Conservation (phyloP, 129 eudicot species). For the Mikania micrantha region DNA sequence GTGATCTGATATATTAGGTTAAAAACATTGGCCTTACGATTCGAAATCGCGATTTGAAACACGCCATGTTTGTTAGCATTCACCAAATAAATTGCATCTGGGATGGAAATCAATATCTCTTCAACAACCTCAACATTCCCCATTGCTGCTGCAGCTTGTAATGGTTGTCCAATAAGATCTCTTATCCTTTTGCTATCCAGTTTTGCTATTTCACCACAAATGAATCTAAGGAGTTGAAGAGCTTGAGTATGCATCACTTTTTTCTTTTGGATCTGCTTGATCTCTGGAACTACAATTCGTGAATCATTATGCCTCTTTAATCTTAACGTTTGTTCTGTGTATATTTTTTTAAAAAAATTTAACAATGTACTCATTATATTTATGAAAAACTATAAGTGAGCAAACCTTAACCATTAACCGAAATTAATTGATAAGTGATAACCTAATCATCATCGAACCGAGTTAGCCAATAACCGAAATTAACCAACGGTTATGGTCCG, state of each 20-base stretch:
- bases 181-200: neutral
- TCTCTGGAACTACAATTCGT: conserved; percentile 12
- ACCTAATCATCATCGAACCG: too few relatives aligned
- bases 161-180: neutral
- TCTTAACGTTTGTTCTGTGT: too few relatives aligned
- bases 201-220: conserved; percentile 2
- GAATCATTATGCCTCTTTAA: too few relatives aligned
- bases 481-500: too few relatives aligned
- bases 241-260: conserved; percentile 9
- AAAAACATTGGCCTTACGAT: neutral
- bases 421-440: too few relatives aligned
- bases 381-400: too few relatives aligned
- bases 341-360: too few relatives aligned
- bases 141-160: conserved; percentile 6
- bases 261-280: conserved; percentile 8
- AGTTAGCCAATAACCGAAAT: too few relatives aligned
- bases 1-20: conserved; percentile 11
- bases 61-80: neutral
- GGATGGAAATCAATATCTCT: conserved; percentile 6
- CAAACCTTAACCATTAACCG: too few relatives aligned
- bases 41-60: conserved; percentile 1
- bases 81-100: neutral
- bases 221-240: conserved; percentile 3
- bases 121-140: conserved; percentile 21
- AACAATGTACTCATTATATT: too few relatives aligned